Evolutionary conservation across 441 rosid species (phyloP).

Genomic region (Biscutella auriculata): DNA sequence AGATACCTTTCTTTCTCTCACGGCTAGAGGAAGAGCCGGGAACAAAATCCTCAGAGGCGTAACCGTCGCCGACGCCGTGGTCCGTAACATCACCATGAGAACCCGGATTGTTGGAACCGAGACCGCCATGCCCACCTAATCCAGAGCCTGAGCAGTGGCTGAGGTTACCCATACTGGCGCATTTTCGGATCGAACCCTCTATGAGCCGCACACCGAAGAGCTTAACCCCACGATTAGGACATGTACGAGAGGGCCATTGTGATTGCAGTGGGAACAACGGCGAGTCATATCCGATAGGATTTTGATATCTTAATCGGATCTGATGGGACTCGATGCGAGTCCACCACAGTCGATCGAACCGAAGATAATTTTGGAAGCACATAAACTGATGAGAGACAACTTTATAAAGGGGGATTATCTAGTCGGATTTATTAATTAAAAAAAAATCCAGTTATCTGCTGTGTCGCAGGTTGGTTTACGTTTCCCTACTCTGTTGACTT

Average conservation of each 20-base stretch:
- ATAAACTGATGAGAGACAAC: conserved; percentile 9
- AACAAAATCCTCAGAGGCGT: conserved; percentile 66
- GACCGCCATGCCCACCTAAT: conserved; percentile 22
- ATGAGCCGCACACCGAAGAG: conserved; percentile 59
- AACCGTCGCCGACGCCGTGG: conserved; percentile 53
- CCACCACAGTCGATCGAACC: conserved; percentile 7
- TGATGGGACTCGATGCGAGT: conserved; percentile 4
- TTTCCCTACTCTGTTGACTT: conserved; percentile 3
- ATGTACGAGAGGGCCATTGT: conserved; percentile 64
- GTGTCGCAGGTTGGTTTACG: no score
- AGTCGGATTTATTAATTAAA: conserved; percentile 15
- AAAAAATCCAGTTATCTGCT: not conserved
- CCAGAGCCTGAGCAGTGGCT: conserved; percentile 39
- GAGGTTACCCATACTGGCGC: conserved; percentile 68
- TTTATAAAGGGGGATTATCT: conserved; percentile 12
- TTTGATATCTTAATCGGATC: not conserved
- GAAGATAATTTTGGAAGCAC: conserved; percentile 5
- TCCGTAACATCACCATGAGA: conserved; percentile 53
- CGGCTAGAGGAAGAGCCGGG: conserved; percentile 61
- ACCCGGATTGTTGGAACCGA: conserved; percentile 37
- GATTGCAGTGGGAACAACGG: conserved; percentile 70
- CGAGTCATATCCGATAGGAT: conserved; percentile 38
- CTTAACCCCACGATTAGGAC: conserved; percentile 63
- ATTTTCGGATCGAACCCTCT: conserved; percentile 58
- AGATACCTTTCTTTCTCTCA: conserved; percentile 56